Conservation (phyloP, 1,139 yeast species). For the Kodamaea anthophila region DNA sequence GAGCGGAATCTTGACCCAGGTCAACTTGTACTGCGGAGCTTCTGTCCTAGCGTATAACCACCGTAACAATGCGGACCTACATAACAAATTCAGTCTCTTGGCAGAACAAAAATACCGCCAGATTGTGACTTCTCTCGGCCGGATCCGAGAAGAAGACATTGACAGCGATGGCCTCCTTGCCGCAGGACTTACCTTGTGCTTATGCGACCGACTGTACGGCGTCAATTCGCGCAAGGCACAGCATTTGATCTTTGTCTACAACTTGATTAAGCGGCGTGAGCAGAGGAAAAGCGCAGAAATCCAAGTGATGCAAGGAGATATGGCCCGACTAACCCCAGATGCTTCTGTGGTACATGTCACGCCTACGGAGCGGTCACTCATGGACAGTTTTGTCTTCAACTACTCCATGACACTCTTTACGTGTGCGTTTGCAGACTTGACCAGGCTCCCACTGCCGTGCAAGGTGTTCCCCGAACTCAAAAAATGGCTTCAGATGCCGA, state of each 20-base stretch:
- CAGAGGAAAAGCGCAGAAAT: constrained; percentile 1
- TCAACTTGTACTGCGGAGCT: constrained; percentile 34
- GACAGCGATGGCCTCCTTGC: constrained; percentile 28
- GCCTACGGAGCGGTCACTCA: constrained; percentile 24
- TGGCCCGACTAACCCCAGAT: background rate
- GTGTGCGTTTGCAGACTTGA: constrained; percentile 18
- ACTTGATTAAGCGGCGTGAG: constrained; percentile 11
- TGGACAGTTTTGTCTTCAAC: constrained; percentile 33
- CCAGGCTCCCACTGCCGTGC: constrained; percentile 29
- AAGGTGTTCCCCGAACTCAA: constrained; percentile 24
- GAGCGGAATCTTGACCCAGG: constrained; percentile 23
- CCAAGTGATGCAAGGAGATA: background rate
- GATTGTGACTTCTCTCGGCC: constrained; percentile 12
- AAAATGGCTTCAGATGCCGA: constrained; percentile 21
- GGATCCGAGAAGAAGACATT: constrained; percentile 9
- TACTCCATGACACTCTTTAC: constrained; percentile 24
- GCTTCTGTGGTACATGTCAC: constrained; percentile 8
- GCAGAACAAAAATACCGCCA: constrained; percentile 19
- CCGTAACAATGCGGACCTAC: constrained; percentile 4
- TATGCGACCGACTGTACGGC: constrained; percentile 25
- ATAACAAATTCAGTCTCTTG: constrained; percentile 9
- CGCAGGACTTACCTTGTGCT: constrained; percentile 28
- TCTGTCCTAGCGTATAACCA: constrained; percentile 20
- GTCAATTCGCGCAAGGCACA: constrained; percentile 20
- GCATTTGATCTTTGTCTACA: constrained; percentile 17